Base-by-base conservation (phyloP, 2,329 filamentous ascomycete species). In the Beauveria sp. region DNA sequence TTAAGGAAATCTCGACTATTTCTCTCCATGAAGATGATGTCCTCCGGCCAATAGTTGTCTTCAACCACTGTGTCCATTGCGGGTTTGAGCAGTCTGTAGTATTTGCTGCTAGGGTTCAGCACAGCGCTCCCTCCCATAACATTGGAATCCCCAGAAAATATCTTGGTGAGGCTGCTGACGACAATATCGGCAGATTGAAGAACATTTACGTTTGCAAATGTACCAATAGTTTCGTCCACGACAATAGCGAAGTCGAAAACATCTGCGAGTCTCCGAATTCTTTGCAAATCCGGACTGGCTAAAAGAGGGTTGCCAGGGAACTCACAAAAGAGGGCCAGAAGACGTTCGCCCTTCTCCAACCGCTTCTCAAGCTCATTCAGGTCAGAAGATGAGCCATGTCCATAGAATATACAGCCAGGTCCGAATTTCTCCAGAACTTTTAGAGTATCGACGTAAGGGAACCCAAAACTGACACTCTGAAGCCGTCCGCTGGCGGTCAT, bases 81-180 rank as follows among this genome's bases (percentile, higher is more conserved):
- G 5, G 77, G 70, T 70, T 91, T 93, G n/a, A 99, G 74, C 0
- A 75, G 67, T 3, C 72, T 60, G 72, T 96, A 96, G 75, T 88
- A 89, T 51, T 77, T 84, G n/a, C 86, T 79, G 61, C 86, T 83
- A 0, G 84, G 84, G 68, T 87, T 87, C 51, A 87, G 71, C 59
- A 87, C 83, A 51, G 81, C 76, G 65, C 87, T 89, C 61, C 94
- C 94, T 62, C 92, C 94, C 93, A 97, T 97, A 66, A 99, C 94
- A 73, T 99, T 97, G 73, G 91, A 94, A 74, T 97, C 94, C 55
- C 94, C 94, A 61, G 91, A 96, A 76, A 99, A 99, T 59, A 97
- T 89, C 74, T 99, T 99, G 54, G 94, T 97, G 62, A 99, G 79
- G 71, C 91, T 96, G 78, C 91, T 96, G 61, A 96, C 93, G 5